Percentiles rank a stretch among this genome's conserved stretches.
These are phyloP conservation scores for Epicoccum nigrum DNA, from an alignment of 2,329 filamentous ascomycete species.

Conservation along the genomic window DNA sequence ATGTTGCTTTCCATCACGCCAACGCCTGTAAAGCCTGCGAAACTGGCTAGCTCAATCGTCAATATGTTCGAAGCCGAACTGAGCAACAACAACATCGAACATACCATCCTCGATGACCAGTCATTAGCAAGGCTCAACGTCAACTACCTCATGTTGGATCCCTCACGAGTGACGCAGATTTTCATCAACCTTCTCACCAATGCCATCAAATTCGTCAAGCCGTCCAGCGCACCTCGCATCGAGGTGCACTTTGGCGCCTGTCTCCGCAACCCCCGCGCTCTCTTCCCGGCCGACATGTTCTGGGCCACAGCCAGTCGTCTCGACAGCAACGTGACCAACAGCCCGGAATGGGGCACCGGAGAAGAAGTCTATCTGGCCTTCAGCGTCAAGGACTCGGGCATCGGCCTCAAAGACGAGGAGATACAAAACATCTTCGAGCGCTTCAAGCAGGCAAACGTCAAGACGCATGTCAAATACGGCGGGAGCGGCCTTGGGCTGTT, in stretches of 20 bases:
- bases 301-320: constrained; percentile 37
- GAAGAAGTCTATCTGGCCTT: constrained; percentile 49
- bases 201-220: constrained; percentile 51
- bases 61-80: constrained; percentile 49
- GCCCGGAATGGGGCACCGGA: constrained; percentile 46
- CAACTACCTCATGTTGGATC: constrained; percentile 51
- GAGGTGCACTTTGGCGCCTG: constrained; percentile 48
- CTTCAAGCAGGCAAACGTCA: constrained; percentile 44
- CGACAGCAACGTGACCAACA: constrained; percentile 30
- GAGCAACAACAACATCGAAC: constrained; percentile 40
- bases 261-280: constrained; percentile 26
- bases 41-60: constrained; percentile 45
- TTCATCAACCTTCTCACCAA: constrained; percentile 76
- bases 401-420: constrained; percentile 49
- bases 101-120: constrained; percentile 41
- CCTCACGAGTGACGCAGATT: constrained; percentile 66
- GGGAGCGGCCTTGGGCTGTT: constrained; percentile 54
- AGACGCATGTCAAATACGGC: constrained; percentile 51
- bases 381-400: constrained; percentile 50
- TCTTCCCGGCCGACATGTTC: constrained; percentile 38
- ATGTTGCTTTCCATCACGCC: constrained; percentile 53
- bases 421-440: constrained; percentile 48
- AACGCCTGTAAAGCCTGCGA: constrained; percentile 45
- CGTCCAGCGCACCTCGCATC: constrained; percentile 43
- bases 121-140: constrained; percentile 46